Conservation (phyloP, 805 yeast genomes). For the Monosporozyma aquatica region DNA sequence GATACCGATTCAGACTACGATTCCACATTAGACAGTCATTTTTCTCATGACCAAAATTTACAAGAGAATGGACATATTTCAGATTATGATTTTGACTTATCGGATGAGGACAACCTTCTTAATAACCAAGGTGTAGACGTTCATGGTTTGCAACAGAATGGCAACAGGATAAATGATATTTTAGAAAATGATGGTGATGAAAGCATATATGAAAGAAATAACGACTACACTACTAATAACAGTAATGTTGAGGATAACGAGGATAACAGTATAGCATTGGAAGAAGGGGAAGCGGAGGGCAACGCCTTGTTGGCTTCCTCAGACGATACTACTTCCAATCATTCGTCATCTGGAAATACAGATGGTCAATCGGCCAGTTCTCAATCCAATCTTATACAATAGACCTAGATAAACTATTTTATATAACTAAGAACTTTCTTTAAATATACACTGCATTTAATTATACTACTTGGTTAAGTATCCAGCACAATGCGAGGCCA, state of each 20-base stretch:
- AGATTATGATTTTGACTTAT: constrained; percentile 29
- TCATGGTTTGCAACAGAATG: background rate
- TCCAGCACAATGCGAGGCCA: too few relatives aligned
- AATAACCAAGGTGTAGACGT: background rate
- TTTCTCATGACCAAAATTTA: constrained; percentile 9
- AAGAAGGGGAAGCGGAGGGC: background rate
- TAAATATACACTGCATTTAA: background rate
- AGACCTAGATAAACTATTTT: background rate
- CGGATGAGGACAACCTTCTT: constrained; percentile 22
- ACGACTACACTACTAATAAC: too few relatives aligned
- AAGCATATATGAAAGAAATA: background rate
- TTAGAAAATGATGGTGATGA: background rate
- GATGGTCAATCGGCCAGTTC: background rate
- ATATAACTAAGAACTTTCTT: background rate
- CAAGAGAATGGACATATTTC: constrained; percentile 17
- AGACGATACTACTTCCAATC: background rate
- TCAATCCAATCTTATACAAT: background rate
- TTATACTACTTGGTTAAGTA: too few relatives aligned
- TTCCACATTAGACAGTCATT: constrained; percentile 20
- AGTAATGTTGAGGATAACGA: background rate
- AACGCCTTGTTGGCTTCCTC: background rate
- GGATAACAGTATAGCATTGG: too few relatives aligned
- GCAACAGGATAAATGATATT: background rate
- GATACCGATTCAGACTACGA: constrained; percentile 47
- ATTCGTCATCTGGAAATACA: background rate